Percentiles rank a stretch among this genome's conserved stretches.
phyloP scores from a whole-genome alignment of 208 protist genomes.

The Acanthamoeba quina region DNA sequence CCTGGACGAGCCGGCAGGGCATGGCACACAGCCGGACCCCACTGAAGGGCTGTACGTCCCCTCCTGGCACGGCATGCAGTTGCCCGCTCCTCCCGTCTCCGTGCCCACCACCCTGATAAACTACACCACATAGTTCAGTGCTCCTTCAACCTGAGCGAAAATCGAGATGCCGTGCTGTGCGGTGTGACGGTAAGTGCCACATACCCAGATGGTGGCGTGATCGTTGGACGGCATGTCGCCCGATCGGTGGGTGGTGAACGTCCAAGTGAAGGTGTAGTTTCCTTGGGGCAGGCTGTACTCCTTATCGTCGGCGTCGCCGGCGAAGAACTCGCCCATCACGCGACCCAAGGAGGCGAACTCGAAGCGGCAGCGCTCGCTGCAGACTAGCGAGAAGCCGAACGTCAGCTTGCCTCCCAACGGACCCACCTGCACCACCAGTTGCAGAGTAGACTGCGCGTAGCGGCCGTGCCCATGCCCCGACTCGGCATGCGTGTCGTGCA shows the following conservation, averaged over 20 bases:
- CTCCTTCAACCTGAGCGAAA: background rate
- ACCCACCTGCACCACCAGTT: background rate
- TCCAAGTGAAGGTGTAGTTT: conserved; percentile 19
- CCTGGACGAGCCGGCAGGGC: conserved; percentile 9
- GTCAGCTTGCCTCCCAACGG: background rate
- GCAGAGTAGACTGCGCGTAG: conserved; percentile 37
- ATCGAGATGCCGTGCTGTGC: background rate
- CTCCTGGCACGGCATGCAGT: background rate
- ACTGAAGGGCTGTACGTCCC: background rate
- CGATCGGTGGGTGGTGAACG: conserved; percentile 34
- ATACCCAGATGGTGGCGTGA: conserved; percentile 13
- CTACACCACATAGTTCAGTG: background rate
- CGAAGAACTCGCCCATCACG: background rate
- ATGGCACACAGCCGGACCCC: background rate
- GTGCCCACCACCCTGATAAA: background rate
- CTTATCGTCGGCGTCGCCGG: conserved; percentile 13
- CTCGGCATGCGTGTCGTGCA: background rate
- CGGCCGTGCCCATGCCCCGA: conserved; percentile 43
- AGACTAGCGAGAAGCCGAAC: background rate
- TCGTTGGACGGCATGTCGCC: background rate
- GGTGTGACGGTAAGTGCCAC: background rate
- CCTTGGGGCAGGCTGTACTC: background rate
- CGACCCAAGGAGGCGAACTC: background rate
- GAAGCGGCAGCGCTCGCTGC: conserved; percentile 25
- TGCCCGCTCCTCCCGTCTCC: background rate